Percentiles rank a stretch among this genome's conserved stretches.
Conservation (phyloP, 2,329 filamentous ascomycete species). For the Aspergillus novoparasiticus region DNA sequence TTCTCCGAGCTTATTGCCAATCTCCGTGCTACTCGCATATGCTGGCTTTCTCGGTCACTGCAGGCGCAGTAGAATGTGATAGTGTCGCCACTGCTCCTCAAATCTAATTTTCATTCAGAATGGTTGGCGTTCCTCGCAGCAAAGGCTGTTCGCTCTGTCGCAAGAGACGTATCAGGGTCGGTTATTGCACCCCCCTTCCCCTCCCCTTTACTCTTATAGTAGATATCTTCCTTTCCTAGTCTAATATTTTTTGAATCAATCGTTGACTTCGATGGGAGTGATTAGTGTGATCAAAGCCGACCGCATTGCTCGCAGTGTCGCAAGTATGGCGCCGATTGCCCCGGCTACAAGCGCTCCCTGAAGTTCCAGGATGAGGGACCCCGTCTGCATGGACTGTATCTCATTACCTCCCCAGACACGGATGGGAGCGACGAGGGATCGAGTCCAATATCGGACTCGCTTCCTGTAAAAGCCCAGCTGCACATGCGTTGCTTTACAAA, state of each 20-base stretch:
- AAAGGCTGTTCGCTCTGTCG: slow-evolving; percentile 40
- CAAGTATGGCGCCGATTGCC: slow-evolving; percentile 36
- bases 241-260: not conserved
- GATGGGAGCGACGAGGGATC: not conserved
- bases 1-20: not conserved
- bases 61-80: not conserved
- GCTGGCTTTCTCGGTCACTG: not conserved
- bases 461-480: not conserved
- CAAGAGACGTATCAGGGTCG: slow-evolving; percentile 34
- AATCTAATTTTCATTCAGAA: slow-evolving; percentile 12
- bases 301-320: slow-evolving; percentile 35
- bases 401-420: slow-evolving; percentile 7
- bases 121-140: slow-evolving; percentile 41
- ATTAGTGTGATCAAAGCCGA: slow-evolving; percentile 29
- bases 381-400: slow-evolving; percentile 30
- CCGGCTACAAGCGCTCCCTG: slow-evolving; percentile 29
- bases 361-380: slow-evolving; percentile 40
- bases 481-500: not conserved
- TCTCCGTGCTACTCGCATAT: not conserved
- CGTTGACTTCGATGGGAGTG: not conserved
- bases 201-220: not conserved
- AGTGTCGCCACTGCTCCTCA: not conserved
- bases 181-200: not conserved
- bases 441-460: not conserved
- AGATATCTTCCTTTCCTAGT: not conserved